phyloP scores from a whole-genome alignment of 495 filamentous ascomycete species.

The Tuber umbilicatum region DNA sequence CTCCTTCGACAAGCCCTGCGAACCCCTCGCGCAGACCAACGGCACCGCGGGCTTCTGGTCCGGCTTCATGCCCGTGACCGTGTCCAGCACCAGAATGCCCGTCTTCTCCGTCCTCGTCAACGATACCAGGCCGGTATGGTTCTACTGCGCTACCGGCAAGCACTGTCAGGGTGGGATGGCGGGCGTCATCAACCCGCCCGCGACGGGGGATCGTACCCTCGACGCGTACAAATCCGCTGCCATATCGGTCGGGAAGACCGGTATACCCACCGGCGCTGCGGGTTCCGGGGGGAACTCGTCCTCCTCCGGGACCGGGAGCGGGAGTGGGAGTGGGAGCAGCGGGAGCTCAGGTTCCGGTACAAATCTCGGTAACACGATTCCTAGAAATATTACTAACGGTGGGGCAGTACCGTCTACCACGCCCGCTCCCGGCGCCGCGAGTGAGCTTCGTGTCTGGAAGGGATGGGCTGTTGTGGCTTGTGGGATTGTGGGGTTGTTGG shows the following conservation, averaged over 20 bases:
- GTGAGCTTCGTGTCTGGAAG: background rate
- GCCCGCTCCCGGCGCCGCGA: background rate
- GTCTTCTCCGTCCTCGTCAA: slow-evolving; percentile 48
- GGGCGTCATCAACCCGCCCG: slow-evolving; percentile 47
- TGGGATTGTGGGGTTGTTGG: background rate
- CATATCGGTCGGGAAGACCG: slow-evolving; percentile 11
- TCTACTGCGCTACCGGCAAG: slow-evolving; percentile 48
- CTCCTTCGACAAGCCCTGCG: slow-evolving; percentile 46
- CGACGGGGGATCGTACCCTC: slow-evolving; percentile 9
- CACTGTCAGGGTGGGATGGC: slow-evolving; percentile 52
- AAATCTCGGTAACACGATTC: background rate
- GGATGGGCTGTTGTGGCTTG: background rate
- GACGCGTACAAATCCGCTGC: slow-evolving; percentile 24
- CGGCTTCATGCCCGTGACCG: slow-evolving; percentile 55
- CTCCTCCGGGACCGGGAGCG: background rate
- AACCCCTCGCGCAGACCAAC: slow-evolving; percentile 43
- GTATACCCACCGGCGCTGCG: slow-evolving; percentile 12
- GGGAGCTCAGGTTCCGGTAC: background rate
- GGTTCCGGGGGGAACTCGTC: slow-evolving; percentile 22
- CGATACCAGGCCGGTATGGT: slow-evolving; percentile 48
- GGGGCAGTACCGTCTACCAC: background rate
- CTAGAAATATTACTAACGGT: background rate
- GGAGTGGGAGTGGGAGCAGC: slow-evolving; percentile 5
- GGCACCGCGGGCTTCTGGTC: slow-evolving; percentile 57
- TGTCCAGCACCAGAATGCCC: slow-evolving; percentile 28